Percentiles rank a stretch among this genome's conserved stretches.
phyloP scores from a whole-genome alignment of 1,284 basidiomycete genomes.

The Tilletia indica region DNA sequence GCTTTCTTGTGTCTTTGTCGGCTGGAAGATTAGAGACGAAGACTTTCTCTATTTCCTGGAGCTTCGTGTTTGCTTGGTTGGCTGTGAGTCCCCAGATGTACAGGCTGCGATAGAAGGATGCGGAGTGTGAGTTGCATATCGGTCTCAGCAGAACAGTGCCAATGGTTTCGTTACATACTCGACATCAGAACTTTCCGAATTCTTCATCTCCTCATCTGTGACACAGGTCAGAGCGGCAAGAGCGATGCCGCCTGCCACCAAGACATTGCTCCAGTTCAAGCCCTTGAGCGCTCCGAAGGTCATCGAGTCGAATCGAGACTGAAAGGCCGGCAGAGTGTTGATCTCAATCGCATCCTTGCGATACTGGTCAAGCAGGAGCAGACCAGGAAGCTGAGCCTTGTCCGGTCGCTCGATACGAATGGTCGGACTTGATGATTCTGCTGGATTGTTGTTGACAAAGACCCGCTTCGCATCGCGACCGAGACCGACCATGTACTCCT shows the following conservation, averaged over 20 bases:
- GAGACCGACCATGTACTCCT: slow-evolving; percentile 20
- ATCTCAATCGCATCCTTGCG: slow-evolving; percentile 17
- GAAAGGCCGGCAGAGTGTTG: slow-evolving; percentile 2
- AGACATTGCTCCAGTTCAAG: slow-evolving; percentile 17
- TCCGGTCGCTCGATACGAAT: neutral
- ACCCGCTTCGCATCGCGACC: slow-evolving; percentile 13
- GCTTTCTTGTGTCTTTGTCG: neutral
- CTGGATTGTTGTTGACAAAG: neutral
- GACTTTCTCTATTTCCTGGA: slow-evolving; percentile 16
- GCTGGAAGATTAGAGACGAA: slow-evolving; percentile 8
- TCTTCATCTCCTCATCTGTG: slow-evolving; percentile 6
- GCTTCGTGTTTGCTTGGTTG: slow-evolving; percentile 17
- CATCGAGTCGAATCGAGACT: slow-evolving; percentile 11
- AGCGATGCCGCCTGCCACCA: slow-evolving; percentile 20
- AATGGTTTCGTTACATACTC: neutral
- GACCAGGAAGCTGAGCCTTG: neutral
- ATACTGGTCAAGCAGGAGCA: slow-evolving; percentile 13
- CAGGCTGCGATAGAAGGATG: neutral
- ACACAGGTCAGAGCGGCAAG: slow-evolving; percentile 17
- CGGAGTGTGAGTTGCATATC: too few relatives aligned
- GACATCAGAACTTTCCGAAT: slow-evolving; percentile 10
- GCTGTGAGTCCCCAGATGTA: slow-evolving; percentile 10
- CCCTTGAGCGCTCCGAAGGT: slow-evolving; percentile 14
- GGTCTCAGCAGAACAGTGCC: too few relatives aligned
- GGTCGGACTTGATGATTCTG: neutral